phyloP scores from a whole-genome alignment of 768 basidiomycete genomes.

The Asterophora parasitica region DNA sequence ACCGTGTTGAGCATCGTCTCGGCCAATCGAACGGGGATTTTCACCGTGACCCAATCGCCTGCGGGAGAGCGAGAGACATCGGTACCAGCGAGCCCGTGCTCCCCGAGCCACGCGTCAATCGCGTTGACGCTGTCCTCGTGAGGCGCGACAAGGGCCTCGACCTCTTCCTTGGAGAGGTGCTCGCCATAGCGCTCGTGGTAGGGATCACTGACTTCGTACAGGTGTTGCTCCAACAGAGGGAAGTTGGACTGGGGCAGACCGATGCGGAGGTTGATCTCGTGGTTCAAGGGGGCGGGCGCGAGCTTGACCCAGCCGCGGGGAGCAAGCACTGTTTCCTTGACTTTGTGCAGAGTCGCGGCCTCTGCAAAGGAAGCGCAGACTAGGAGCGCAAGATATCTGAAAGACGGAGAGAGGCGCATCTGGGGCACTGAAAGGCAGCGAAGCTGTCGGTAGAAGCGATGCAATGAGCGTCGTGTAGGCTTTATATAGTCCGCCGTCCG shows the following conservation, averaged over 20 bases:
- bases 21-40: slow-evolving; percentile 48
- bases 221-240: slow-evolving; percentile 40
- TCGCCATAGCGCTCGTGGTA: slow-evolving; percentile 45
- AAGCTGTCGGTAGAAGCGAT: too few relatives aligned
- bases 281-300: slow-evolving; percentile 37
- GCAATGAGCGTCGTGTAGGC: too few relatives aligned
- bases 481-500: too few relatives aligned
- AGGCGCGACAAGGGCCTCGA: slow-evolving; percentile 58
- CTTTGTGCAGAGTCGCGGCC: too few relatives aligned
- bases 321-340: slow-evolving; percentile 28
- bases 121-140: too few relatives aligned
- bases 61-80: too few relatives aligned
- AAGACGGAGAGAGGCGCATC: too few relatives aligned
- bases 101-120: too few relatives aligned
- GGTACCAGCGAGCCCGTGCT: too few relatives aligned
- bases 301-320: slow-evolving; percentile 50
- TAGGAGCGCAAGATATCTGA: too few relatives aligned
- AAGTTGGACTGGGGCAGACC: slow-evolving; percentile 52
- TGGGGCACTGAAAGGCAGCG: too few relatives aligned
- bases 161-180: slow-evolving; percentile 61
- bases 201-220: slow-evolving; percentile 55
- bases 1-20: slow-evolving; percentile 71
- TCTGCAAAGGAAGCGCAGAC: too few relatives aligned
- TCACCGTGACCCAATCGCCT: slow-evolving; percentile 67
- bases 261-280: slow-evolving; percentile 51